phyloP scores from a whole-genome alignment of 2,329 filamentous ascomycete species.

The Cladophialophora psammophila region DNA sequence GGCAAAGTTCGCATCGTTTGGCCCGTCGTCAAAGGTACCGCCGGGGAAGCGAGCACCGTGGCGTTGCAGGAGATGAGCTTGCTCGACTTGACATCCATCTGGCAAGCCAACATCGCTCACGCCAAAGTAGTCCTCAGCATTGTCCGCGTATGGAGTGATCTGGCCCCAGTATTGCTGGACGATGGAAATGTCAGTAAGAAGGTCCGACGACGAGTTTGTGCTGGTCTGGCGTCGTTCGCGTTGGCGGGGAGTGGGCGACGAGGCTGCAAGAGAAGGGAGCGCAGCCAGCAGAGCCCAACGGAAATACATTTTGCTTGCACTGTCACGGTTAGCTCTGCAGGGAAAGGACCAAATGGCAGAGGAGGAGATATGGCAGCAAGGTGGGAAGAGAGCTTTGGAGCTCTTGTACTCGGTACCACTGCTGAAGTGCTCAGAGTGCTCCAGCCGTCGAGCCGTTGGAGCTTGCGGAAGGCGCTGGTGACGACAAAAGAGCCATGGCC shows the following conservation, averaged over 20 bases:
- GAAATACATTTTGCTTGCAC: constrained; percentile 17
- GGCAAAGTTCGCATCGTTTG: constrained; percentile 58
- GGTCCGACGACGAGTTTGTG: constrained; percentile 22
- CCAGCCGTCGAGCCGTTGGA: constrained; percentile 4
- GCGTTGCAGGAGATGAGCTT: constrained; percentile 62
- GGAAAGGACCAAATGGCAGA: constrained; percentile 1
- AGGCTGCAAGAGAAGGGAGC: constrained; percentile 20
- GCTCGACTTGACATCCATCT: constrained; percentile 63
- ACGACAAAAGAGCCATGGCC: background rate
- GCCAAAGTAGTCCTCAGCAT: constrained; percentile 52
- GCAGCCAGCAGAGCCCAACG: constrained; percentile 16
- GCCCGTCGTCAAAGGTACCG: constrained; percentile 56
- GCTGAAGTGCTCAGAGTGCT: background rate
- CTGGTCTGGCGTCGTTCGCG: constrained; percentile 25
- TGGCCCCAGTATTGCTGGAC: constrained; percentile 57
- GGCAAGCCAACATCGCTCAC: constrained; percentile 54
- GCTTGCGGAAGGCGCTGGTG: constrained; percentile 5
- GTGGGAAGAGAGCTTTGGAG: constrained; percentile 7
- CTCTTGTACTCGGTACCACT: constrained; percentile 12
- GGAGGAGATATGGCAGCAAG: constrained; percentile 16
- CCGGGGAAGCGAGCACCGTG: constrained; percentile 64
- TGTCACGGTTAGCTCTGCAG: background rate
- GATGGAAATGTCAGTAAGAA: constrained; percentile 45
- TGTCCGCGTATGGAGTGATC: constrained; percentile 57
- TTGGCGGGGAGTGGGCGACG: constrained; percentile 22